Evolutionary conservation across 2,329 filamentous ascomycete genomes (phyloP).

Genomic region (Pleurostoma richardsiae): DNA sequence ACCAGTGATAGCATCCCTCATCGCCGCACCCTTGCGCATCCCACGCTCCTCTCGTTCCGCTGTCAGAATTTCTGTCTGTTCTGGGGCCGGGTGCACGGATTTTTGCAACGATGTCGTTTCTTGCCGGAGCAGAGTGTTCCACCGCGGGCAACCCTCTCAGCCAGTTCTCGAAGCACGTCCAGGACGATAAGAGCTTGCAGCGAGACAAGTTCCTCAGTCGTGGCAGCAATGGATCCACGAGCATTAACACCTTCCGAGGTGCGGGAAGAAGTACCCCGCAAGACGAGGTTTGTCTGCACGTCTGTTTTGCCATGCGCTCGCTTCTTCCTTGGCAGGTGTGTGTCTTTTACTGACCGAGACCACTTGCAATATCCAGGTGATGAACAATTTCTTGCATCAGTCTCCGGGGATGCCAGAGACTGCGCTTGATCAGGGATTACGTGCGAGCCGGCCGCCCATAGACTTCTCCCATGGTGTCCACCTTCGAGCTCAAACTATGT

Average conservation of each 20-base stretch:
- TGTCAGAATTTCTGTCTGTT: too few relatives aligned
- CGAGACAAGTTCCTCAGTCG: slow-evolving; percentile 80
- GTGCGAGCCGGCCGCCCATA: slow-evolving; percentile 34
- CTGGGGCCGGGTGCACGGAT: too few relatives aligned
- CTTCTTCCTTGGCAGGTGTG: neutral
- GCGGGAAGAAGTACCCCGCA: slow-evolving; percentile 63
- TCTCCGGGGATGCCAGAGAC: slow-evolving; percentile 54
- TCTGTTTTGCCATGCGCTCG: slow-evolving; percentile 1
- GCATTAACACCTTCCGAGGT: slow-evolving; percentile 75
- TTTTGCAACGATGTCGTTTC: slow-evolving; percentile 74
- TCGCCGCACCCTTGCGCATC: too few relatives aligned
- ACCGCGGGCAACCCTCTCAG: slow-evolving; percentile 93
- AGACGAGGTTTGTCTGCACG: slow-evolving; percentile 56
- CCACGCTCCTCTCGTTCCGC: too few relatives aligned
- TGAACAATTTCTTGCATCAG: slow-evolving; percentile 89
- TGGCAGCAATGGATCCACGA: slow-evolving; percentile 64
- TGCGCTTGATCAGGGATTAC: slow-evolving; percentile 39
- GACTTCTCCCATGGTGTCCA: slow-evolving; percentile 44
- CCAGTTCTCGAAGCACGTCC: slow-evolving; percentile 95
- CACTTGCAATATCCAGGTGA: slow-evolving; percentile 56
- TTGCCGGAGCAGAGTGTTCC: slow-evolving; percentile 94
- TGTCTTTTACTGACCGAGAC: slow-evolving; percentile 3
- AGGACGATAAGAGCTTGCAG: slow-evolving; percentile 93
- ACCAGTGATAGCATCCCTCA: too few relatives aligned
- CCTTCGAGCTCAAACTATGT: slow-evolving; percentile 47